These are phyloP conservation scores for Alternaria viburni DNA, from an alignment of 2,329 filamentous ascomycete genomes.

Conservation along the genomic window DNA sequence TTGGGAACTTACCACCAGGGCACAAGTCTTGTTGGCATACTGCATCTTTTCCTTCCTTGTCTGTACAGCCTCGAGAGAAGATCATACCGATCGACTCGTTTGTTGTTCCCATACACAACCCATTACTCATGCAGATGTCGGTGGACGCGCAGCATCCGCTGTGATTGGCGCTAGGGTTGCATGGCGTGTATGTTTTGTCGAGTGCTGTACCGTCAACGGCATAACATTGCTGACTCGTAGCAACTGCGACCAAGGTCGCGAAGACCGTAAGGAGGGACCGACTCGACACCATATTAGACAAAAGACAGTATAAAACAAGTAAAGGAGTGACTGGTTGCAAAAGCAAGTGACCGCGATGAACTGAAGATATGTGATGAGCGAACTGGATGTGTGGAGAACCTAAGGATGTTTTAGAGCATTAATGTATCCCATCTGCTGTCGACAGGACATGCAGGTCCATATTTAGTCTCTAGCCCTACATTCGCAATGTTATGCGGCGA, in stretches of 20 bases:
- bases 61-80: constrained; percentile 46
- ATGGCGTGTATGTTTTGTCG: constrained; percentile 37
- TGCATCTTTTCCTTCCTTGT: constrained; percentile 35
- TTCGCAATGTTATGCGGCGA: constrained; percentile 33
- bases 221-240: constrained; percentile 38
- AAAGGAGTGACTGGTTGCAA: constrained; percentile 10
- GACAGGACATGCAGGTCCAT: constrained; percentile 11
- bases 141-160: constrained; percentile 44
- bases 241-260: constrained; percentile 15
- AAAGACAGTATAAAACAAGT: constrained; percentile 8
- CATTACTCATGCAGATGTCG: constrained; percentile 43
- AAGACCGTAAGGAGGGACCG: constrained; percentile 21
- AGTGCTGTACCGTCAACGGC: constrained; percentile 37
- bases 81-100: constrained; percentile 38
- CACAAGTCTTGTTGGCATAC: constrained; percentile 39
- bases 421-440: constrained; percentile 19
- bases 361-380: background rate
- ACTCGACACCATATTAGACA: constrained; percentile 26
- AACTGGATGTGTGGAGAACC: constrained; percentile 1
- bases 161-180: constrained; percentile 36
- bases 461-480: constrained; percentile 22
- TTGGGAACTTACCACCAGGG: constrained; percentile 33
- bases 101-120: constrained; percentile 43
- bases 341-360: constrained; percentile 1
- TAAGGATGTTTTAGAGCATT: constrained; percentile 11